Evolutionary conservation across 805 yeast species (phyloP).

Genomic region (Komagataella populi): DNA sequence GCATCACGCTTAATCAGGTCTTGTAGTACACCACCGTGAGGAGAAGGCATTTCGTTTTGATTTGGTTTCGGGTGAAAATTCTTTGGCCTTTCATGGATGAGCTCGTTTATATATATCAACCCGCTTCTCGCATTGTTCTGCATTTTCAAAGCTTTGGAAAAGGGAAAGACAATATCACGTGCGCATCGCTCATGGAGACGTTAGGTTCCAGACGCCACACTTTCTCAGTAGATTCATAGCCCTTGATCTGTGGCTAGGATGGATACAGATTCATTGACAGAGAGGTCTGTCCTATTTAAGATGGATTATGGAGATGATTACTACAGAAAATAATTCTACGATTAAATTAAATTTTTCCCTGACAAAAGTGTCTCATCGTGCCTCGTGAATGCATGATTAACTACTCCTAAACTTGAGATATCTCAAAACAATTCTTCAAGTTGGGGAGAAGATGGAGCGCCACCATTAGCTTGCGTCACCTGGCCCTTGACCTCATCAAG

Average conservation of each 20-base stretch:
- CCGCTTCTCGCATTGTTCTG: not conserved
- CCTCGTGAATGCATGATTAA: not conserved
- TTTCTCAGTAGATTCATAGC: not conserved
- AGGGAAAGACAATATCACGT: not conserved
- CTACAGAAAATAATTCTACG: not conserved
- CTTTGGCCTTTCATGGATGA: not conserved
- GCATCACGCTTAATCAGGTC: constrained; percentile 80
- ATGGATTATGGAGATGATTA: not conserved
- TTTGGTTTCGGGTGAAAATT: not conserved
- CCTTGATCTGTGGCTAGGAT: not conserved
- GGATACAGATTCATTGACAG: no score
- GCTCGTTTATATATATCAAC: not conserved
- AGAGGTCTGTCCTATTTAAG: not conserved
- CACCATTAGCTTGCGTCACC: not conserved
- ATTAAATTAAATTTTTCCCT: not conserved
- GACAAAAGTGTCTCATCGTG: not conserved
- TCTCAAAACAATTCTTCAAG: not conserved
- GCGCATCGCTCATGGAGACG: not conserved
- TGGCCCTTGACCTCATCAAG: not conserved
- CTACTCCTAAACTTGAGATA: not conserved
- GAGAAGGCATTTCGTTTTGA: constrained; percentile 40
- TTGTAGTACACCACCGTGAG: constrained; percentile 88
- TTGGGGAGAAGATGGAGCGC: not conserved
- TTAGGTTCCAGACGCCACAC: not conserved
- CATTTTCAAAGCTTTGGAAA: not conserved